These are phyloP conservation scores for Trichosporon sp. DNA, from an alignment of 1,284 basidiomycete genomes.

Conservation along the genomic window DNA sequence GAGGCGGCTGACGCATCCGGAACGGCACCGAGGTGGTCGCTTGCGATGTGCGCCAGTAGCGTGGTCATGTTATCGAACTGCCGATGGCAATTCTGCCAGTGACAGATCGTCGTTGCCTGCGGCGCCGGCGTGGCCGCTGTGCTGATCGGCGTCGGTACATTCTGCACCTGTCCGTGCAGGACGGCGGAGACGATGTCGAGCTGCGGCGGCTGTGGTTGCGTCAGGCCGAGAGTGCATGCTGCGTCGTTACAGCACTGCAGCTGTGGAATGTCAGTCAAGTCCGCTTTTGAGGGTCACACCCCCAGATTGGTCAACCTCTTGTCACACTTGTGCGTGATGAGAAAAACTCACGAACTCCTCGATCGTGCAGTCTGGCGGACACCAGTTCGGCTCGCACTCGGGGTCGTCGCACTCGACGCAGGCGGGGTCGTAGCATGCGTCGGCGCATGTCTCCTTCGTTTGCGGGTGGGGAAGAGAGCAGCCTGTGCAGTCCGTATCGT, in stretches of 20 bases:
- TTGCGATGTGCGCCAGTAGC: constrained; percentile 51
- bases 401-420: constrained; percentile 13
- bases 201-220: not conserved
- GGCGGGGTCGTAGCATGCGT: constrained; percentile 7
- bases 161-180: not conserved
- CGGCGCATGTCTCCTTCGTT: not conserved
- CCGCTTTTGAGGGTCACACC: not conserved
- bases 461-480: not conserved
- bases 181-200: constrained; percentile 10
- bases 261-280: constrained; percentile 17
- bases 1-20: not conserved
- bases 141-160: not conserved
- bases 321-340: not conserved
- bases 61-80: constrained; percentile 49
- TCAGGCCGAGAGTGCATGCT: constrained; percentile 10
- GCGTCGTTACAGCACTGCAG: constrained; percentile 35
- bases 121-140: constrained; percentile 7
- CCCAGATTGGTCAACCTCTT: too few relatives aligned
- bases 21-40: constrained; percentile 46
- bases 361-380: constrained; percentile 21
- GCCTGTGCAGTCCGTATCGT: constrained; percentile 5
- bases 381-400: constrained; percentile 12
- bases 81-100: constrained; percentile 50
- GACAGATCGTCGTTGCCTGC: constrained; percentile 31
- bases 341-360: constrained; percentile 38